phyloP scores from a whole-genome alignment of 2,329 filamentous ascomycete genomes.

The Seiridium unicorne region DNA sequence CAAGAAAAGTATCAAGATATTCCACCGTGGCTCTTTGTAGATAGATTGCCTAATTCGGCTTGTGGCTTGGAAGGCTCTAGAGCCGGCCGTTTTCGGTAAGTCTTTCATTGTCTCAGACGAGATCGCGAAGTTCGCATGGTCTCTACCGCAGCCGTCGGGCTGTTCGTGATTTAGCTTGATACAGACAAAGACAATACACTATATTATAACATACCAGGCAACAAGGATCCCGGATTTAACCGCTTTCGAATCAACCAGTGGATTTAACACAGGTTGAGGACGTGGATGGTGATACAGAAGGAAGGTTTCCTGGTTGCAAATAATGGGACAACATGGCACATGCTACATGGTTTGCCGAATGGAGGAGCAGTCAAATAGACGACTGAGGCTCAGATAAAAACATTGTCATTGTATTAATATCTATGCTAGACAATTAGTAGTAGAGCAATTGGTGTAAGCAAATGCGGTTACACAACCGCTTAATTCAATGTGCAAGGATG shows the following conservation, averaged over 20 bases:
- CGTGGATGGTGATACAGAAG: too few species aligned
- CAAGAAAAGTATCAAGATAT: background rate
- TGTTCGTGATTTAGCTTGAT: background rate
- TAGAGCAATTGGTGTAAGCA: background rate
- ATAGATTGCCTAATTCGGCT: background rate
- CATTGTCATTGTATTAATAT: too few species aligned
- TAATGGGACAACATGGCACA: too few species aligned
- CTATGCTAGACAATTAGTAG: background rate
- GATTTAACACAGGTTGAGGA: too few species aligned
- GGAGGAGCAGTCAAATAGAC: too few species aligned
- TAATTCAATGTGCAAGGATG: background rate
- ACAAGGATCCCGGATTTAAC: background rate
- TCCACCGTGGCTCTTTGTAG: background rate
- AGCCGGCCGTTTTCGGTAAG: background rate
- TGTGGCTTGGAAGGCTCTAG: background rate
- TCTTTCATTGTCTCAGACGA: conserved; percentile 4
- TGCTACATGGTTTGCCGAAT: too few species aligned
- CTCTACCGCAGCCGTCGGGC: background rate
- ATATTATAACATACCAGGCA: background rate
- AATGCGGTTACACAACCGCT: background rate
- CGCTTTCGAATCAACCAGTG: too few species aligned
- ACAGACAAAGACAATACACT: background rate
- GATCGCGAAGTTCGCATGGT: background rate
- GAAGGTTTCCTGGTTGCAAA: too few species aligned
- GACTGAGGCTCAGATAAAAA: too few species aligned